Evolutionary conservation across 768 basidiomycete species (phyloP).

Genomic region (Rubroboletus pulcherrimus): DNA sequence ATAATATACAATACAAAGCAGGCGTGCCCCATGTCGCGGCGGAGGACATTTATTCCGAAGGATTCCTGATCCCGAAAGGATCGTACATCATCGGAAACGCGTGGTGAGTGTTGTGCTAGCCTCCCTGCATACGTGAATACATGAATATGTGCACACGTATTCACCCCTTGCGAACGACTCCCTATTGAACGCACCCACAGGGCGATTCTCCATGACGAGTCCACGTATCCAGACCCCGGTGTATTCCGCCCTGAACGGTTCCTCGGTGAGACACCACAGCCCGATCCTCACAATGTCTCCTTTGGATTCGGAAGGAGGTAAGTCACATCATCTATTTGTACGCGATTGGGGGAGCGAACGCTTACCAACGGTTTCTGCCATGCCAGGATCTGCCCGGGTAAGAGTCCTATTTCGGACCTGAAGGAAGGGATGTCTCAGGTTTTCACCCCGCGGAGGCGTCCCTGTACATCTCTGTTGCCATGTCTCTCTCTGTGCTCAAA

Average conservation of each 20-base stretch:
- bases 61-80: no score
- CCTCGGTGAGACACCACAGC: constrained; percentile 11
- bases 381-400: not conserved
- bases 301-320: constrained; percentile 19
- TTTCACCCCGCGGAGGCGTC: not conserved
- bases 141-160: constrained; percentile 1
- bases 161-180: not conserved
- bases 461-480: constrained; percentile 18
- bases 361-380: not conserved
- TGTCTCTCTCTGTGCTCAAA: constrained; percentile 44
- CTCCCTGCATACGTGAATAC: not conserved
- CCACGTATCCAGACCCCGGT: constrained; percentile 32
- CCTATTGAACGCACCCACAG: constrained; percentile 26
- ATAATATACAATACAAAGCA: no score
- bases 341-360: not conserved
- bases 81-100: no score
- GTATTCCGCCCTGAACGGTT: constrained; percentile 36
- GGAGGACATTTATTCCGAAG: no score
- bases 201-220: constrained; percentile 51
- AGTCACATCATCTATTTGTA: no score
- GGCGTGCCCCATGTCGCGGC: no score
- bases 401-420: no score
- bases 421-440: not conserved
- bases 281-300: constrained; percentile 12
- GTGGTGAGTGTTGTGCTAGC: no score